Evolutionary conservation across 2,329 filamentous ascomycete genomes (phyloP).

Genomic region (Aspergillus sp.): DNA sequence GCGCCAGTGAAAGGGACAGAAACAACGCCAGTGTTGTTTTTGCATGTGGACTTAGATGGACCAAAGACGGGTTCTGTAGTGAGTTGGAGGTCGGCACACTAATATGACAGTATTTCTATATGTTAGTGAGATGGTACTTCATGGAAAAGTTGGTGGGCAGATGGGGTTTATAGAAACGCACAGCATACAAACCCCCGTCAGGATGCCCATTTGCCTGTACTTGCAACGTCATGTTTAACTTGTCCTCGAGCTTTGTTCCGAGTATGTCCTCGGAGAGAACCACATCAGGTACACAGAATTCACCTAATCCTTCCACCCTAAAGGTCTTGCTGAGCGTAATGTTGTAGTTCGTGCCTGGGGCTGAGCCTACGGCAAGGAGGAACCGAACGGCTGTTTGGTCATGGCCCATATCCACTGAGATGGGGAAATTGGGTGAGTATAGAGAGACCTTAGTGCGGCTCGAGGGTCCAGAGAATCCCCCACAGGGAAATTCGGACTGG

Average conservation of each 20-base stretch:
- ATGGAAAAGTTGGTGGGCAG: no score
- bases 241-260: constrained; percentile 55
- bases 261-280: constrained; percentile 30
- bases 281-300: constrained; percentile 65
- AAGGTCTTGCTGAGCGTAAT: constrained; percentile 63
- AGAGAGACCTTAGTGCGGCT: constrained; percentile 52
- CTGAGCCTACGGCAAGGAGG: constrained; percentile 53
- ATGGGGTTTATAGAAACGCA: constrained; percentile 31
- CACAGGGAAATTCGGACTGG: constrained; percentile 51
- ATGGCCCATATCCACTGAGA: constrained; percentile 55
- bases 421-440: constrained; percentile 48
- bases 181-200: constrained; percentile 66
- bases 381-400: constrained; percentile 53
- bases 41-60: constrained; percentile 49
- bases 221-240: constrained; percentile 66
- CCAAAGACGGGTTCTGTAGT: constrained; percentile 49
- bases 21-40: constrained; percentile 58
- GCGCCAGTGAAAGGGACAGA: constrained; percentile 44
- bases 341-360: constrained; percentile 64
- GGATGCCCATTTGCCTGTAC: constrained; percentile 63
- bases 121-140: no score
- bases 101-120: not conserved
- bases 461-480: constrained; percentile 47
- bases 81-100: constrained; percentile 76
- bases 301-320: constrained; percentile 61